Conservation (phyloP, 2,329 filamentous ascomycete species). For the Ascochyta rabiei region DNA sequence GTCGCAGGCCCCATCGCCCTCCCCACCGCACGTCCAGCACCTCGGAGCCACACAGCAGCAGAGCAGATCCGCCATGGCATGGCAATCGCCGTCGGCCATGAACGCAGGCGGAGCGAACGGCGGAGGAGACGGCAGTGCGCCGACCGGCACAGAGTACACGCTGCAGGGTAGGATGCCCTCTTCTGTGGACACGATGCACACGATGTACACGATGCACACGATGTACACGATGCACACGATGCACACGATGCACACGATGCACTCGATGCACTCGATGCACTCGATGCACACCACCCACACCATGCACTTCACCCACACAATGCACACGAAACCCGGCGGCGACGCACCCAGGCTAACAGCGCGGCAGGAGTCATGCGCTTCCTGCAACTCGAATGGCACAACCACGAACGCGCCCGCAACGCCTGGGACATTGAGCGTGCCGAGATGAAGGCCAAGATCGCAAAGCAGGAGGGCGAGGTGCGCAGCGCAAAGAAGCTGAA, state of each 20-base stretch:
- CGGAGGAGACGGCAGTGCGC: constrained; percentile 54
- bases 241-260: constrained; percentile 2
- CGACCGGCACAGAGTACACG: constrained; percentile 73
- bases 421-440: constrained; percentile 99
- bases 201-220: constrained; percentile 1
- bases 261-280: constrained; percentile 2
- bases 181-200: constrained; percentile 10
- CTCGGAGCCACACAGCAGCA: constrained; percentile 25
- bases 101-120: constrained; percentile 61
- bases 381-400: constrained; percentile 98
- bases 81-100: constrained; percentile 71
- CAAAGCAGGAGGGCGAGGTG: constrained; percentile 87
- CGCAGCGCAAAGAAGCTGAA: constrained; percentile 87
- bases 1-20: constrained; percentile 34
- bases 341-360: constrained; percentile 24
- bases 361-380: constrained; percentile 93
- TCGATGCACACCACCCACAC: constrained; percentile 7
- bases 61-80: constrained; percentile 63
- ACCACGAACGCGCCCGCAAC: constrained; percentile 95
- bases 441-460: constrained; percentile 98
- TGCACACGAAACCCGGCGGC: constrained; percentile 7
- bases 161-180: constrained; percentile 63
- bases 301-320: background rate
- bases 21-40: constrained; percentile 31
- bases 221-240: constrained; percentile 8